These are phyloP conservation scores for Monilinia polystroma DNA, from an alignment of 2,329 filamentous ascomycete genomes.

Conservation along the genomic window DNA sequence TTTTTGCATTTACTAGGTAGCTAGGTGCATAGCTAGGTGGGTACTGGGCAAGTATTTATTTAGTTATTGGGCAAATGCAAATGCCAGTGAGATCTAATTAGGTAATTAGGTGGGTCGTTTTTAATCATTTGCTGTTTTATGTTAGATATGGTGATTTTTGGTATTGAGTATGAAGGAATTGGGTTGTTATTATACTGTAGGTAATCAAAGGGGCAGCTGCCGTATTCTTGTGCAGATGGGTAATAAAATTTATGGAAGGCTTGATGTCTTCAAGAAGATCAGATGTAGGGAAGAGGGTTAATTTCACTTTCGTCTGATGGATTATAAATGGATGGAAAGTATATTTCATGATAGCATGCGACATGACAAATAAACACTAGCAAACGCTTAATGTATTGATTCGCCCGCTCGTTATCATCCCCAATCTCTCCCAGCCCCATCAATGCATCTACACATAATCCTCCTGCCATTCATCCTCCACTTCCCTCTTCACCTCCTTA, in stretches of 20 bases:
- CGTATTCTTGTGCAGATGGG: neutral
- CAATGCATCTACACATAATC: constrained; percentile 4
- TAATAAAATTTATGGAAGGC: neutral
- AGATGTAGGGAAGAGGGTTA: neutral
- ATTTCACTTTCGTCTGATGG: neutral
- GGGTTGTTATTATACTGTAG: too few species aligned
- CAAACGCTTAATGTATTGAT: neutral
- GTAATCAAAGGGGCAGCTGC: too few species aligned
- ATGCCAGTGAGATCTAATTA: too few species aligned
- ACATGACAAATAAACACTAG: neutral
- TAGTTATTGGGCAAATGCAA: too few species aligned
- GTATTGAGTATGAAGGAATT: too few species aligned
- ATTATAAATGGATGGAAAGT: neutral
- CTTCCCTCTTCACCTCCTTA: neutral
- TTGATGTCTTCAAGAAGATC: neutral
- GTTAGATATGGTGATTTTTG: too few species aligned
- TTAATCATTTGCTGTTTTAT: too few species aligned
- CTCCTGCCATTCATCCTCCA: constrained; percentile 12
- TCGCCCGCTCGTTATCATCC: neutral
- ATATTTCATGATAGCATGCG: neutral
- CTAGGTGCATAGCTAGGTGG: too few species aligned
- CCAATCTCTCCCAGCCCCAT: neutral
- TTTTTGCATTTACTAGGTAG: too few species aligned
- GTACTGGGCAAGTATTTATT: too few species aligned
- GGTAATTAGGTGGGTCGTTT: too few species aligned